phyloP scores from a whole-genome alignment of 257 asterid species.

The Solanum paucissectum region DNA sequence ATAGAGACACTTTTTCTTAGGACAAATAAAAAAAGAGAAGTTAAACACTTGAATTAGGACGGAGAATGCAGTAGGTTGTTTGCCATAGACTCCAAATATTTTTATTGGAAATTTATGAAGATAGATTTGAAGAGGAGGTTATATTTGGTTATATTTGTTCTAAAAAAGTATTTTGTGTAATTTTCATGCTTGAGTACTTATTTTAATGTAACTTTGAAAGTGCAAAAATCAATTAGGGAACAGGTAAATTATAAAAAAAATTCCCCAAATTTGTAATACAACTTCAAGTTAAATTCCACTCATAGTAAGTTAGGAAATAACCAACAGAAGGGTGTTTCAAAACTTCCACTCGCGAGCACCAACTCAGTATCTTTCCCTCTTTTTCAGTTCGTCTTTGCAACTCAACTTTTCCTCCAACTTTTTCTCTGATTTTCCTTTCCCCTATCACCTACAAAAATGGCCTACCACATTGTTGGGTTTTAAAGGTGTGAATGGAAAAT shows the following conservation, averaged over 20 bases:
- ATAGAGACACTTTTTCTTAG: background rate
- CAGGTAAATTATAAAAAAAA: too few relatives aligned
- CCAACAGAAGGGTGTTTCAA: background rate
- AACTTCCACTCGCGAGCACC: slow-evolving; percentile 17
- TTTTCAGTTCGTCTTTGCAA: slow-evolving; percentile 5
- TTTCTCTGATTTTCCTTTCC: background rate
- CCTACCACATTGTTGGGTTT: background rate
- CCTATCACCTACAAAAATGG: too few relatives aligned
- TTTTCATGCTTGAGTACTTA: background rate
- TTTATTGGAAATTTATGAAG: background rate
- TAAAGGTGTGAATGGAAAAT: too few relatives aligned
- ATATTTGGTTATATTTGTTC: too few relatives aligned
- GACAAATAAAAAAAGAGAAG: background rate
- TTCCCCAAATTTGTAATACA: background rate
- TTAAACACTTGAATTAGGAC: background rate
- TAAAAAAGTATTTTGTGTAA: background rate
- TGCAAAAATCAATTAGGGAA: background rate
- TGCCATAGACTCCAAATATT: background rate
- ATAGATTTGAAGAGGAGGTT: background rate
- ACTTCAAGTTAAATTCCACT: slow-evolving; percentile 34
- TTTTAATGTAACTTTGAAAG: too few relatives aligned
- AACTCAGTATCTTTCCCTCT: slow-evolving; percentile 7
- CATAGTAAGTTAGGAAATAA: slow-evolving; percentile 6
- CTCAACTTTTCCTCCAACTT: background rate
- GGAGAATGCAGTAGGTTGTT: background rate